These are phyloP conservation scores for Clitopilus hobsonii DNA, from an alignment of 768 basidiomycete genomes.

Conservation along the genomic window DNA sequence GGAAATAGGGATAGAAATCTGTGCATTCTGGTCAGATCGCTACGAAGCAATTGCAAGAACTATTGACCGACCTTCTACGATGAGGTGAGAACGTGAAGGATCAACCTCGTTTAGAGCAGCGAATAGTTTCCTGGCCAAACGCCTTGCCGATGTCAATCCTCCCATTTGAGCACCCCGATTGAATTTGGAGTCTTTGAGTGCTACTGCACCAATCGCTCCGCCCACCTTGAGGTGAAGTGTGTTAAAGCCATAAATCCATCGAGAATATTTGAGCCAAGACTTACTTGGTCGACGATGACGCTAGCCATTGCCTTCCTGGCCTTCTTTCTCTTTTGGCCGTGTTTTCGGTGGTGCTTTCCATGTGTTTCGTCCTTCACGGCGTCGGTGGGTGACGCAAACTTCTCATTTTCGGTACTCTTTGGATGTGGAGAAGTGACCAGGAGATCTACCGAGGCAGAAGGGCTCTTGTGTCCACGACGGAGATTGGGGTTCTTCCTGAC, in stretches of 20 bases:
- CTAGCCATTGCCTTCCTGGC: conserved; percentile 51
- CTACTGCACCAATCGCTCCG: conserved; percentile 65
- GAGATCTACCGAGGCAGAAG: conserved; percentile 31
- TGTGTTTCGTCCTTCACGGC: conserved; percentile 11
- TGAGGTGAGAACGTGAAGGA: conserved; percentile 55
- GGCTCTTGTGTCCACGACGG: conserved; percentile 43
- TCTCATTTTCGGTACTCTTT: not conserved
- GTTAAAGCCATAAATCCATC: not conserved
- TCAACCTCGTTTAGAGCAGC: conserved; percentile 52
- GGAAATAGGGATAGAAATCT: conserved; percentile 82
- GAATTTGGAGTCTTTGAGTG: conserved; percentile 61
- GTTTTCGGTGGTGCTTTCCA: conserved; percentile 27
- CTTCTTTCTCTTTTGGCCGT: conserved; percentile 17
- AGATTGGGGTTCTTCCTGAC: conserved; percentile 32
- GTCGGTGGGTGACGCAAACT: not conserved
- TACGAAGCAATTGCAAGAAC: not conserved
- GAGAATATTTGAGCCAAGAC: conserved; percentile 4
- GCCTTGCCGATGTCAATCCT: conserved; percentile 57
- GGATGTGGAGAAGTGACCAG: conserved; percentile 11
- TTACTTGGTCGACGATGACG: conserved; percentile 66
- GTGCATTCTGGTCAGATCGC: conserved; percentile 1
- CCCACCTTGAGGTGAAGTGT: conserved; percentile 33
- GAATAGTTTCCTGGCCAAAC: conserved; percentile 66
- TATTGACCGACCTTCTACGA: conserved; percentile 54
- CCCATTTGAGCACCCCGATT: conserved; percentile 51